A percentile compares a stretch with the other conserved stretches of the same genome.
phyloP scores from a whole-genome alignment of 2,329 filamentous ascomycete genomes.

The Alternaria sp. region DNA sequence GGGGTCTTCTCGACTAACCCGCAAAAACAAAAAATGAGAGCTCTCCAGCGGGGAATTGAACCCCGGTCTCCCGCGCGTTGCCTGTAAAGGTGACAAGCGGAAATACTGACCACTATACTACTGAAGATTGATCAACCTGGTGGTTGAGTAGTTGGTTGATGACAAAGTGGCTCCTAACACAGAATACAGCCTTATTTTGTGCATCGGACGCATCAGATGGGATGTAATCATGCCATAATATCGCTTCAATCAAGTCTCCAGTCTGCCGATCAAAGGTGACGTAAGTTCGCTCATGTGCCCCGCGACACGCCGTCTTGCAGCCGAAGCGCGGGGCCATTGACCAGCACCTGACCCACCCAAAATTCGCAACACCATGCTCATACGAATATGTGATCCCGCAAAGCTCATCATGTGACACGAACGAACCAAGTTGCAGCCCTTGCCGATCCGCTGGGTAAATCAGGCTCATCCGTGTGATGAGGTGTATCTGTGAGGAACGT shows the following conservation, averaged over 20 bases:
- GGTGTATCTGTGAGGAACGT: background rate
- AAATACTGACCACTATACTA: conserved; percentile 30
- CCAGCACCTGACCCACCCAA: background rate
- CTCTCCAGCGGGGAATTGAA: conserved; percentile 22
- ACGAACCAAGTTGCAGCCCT: background rate
- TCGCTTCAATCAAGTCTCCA: background rate
- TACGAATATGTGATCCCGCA: accelerated
- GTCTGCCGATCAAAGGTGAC: background rate
- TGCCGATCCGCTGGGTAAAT: background rate
- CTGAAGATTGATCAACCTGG: conserved; percentile 8
- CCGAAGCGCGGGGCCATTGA: background rate
- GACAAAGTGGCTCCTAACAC: too few relatives aligned
- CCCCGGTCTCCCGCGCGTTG: conserved; percentile 20
- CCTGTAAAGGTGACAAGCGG: conserved; percentile 18
- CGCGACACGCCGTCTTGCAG: background rate
- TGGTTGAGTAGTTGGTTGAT: conserved; percentile 6
- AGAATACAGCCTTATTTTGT: too few relatives aligned
- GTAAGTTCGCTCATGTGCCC: background rate
- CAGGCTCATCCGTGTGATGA: background rate
- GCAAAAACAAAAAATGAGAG: background rate
- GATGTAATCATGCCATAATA: background rate
- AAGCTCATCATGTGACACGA: background rate
- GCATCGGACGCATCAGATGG: too few relatives aligned
- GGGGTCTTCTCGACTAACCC: background rate
- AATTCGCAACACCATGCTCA: background rate